Base-by-base conservation (phyloP, 1,139 yeast genomes). In the Meyerozyma elateridarum region DNA sequence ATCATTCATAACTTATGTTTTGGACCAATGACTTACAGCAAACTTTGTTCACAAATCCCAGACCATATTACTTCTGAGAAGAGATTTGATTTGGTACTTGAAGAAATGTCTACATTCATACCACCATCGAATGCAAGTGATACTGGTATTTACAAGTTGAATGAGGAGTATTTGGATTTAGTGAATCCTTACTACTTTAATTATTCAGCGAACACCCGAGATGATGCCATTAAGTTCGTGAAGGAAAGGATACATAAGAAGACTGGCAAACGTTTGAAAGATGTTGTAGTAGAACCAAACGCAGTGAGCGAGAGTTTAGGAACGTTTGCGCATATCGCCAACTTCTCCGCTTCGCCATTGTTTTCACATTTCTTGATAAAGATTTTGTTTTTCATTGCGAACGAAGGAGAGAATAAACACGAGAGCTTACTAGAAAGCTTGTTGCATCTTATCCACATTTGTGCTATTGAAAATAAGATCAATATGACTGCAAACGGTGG, bases 161-260 rank as follows among this genome's bases (percentile, higher is more conserved):
- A 83, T 45, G 75, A 75, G 2, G 73, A 75, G 38, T 72, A 63
- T 39, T 62, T 65, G 34, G 59, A 56, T 4, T 61, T 70, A 24
- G 67, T 89, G 18, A 89, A 89, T 49, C 95, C 96, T 0, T 89
- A 79, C 49, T 89, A 82, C 52, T 70, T 85, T 40, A 88, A 87
- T 46, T 83, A 83, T 45, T 64, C 85, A 0, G 63, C 93, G 0
- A 87, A 88, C 42, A 79, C 78, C 34, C 73, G 89, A 37, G 96
- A 88, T 36, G 96, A 74, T 36, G 76, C 79, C 8, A 64, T 73
- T 15, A 83, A 54, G 73, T 85, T 36, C 67, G 74, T 54, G 55
- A 73, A 76, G 41, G 71, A 70, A 24, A 51, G 64, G 21, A 45
- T 44, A 3, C 49, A 63, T 22, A 57, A 59, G 33, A 51, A 54